These are phyloP conservation scores for Brassica incana DNA, from an alignment of 345 rosid genomes.

Conservation along the genomic window DNA sequence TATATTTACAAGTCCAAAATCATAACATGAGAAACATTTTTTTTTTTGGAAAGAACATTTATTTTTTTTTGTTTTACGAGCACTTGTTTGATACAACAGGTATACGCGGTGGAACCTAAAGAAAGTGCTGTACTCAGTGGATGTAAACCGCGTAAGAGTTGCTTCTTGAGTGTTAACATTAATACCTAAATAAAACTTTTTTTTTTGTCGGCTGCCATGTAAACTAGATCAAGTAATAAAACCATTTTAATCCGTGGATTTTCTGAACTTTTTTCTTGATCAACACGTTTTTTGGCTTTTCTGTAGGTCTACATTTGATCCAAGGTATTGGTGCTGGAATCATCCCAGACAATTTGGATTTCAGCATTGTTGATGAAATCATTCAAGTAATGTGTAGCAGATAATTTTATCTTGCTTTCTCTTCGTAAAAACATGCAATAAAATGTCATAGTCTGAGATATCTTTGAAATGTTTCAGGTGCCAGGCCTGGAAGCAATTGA, in stretches of 20 bases:
- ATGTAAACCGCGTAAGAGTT: slow-evolving; percentile 18
- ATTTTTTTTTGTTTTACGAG: not conserved
- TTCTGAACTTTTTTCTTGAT: not conserved
- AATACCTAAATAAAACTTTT: not conserved
- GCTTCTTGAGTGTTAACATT: not conserved
- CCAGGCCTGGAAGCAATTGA: slow-evolving; percentile 53
- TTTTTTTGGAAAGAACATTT: not conserved
- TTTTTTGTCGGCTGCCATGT: too few relatives aligned
- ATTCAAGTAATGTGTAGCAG: slow-evolving; percentile 41
- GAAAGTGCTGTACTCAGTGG: slow-evolving; percentile 41
- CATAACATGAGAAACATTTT: not conserved
- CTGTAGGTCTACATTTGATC: slow-evolving; percentile 46
- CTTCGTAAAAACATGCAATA: not conserved
- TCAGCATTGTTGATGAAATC: slow-evolving; percentile 43
- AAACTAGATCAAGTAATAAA: too few relatives aligned
- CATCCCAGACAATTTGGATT: slow-evolving; percentile 43
- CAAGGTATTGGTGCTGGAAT: slow-evolving; percentile 53
- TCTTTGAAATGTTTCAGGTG: slow-evolving; percentile 33
- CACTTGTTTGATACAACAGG: slow-evolving; percentile 22
- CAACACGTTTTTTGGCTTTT: not conserved
- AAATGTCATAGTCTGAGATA: not conserved
- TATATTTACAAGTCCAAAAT: not conserved
- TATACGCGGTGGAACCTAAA: slow-evolving; percentile 32
- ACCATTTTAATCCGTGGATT: too few relatives aligned
- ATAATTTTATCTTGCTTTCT: not conserved